Evolutionary conservation across 2,329 filamentous ascomycete genomes (phyloP), one percentile per base, ranked within the genome.

Genomic region (Aureobasidium vineae): DNA sequence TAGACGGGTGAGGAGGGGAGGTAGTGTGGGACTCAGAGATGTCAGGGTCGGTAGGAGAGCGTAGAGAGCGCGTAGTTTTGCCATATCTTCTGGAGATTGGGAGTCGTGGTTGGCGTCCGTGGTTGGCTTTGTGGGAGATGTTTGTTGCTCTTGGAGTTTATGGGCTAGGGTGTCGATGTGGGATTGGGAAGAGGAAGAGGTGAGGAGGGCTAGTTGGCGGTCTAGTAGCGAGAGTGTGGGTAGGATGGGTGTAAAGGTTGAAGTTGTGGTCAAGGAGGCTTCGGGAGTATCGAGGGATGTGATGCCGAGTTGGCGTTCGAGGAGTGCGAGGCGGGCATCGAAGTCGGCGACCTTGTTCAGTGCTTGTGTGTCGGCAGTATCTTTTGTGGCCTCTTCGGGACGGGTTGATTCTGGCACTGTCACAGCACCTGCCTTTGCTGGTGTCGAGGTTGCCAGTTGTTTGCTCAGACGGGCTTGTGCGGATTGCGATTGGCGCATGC

Each of bases 31-130:
- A 6, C 91, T 85, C 8, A 99, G 83, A 66, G 85, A 90, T 77
- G 97, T 92, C 67, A 99, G 95, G 0, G 91, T 95, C 1, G 92
- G 89, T 19, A 99, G 81, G 3, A 92, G 91, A 1, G 90, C 90
- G 77, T 97, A 97, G 5, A 99, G 85, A 1, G 93, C 91, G 70
- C 96, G 95, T 75, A 99, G 90, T 76, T 97, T 97, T 63, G 90
- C 84, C 47, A 88, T 84, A 72, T 96, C 90, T 72, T 96, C 92
- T 10, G 83, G 80, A 69, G 33, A 75, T 65, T 52, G 71, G 76
- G 10, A 73, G 7, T 47, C 43, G 2, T 47, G 41, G 16, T 66
- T 40, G 47, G 54, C 50, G 26, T 69, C 40, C 33, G 47, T 63
- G 40, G 61, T 36, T 47, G 82, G 6, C 3, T 52, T 28, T 1